phyloP scores from a whole-genome alignment of 2,329 filamentous ascomycete species.

The Botrytis elliptica region DNA sequence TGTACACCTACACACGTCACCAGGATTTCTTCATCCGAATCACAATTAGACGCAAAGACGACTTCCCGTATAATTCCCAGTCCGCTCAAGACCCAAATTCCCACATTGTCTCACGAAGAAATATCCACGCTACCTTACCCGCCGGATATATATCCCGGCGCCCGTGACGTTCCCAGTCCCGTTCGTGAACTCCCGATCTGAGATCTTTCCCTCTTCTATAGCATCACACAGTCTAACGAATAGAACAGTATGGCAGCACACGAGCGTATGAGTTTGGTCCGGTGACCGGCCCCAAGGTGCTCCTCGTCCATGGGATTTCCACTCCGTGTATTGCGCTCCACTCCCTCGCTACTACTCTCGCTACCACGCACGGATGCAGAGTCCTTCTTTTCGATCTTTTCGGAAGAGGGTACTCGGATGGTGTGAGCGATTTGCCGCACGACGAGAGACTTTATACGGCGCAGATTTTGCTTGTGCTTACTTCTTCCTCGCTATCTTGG shows the following conservation, averaged over 20 bases:
- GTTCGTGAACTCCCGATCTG: constrained; percentile 13
- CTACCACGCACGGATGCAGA: constrained; percentile 59
- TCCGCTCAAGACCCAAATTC: constrained; percentile 31
- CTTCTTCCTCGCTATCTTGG: constrained; percentile 62
- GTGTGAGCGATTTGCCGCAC: constrained; percentile 52
- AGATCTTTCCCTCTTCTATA: background rate
- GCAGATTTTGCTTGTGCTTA: constrained; percentile 63
- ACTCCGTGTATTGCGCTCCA: constrained; percentile 72
- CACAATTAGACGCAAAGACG: background rate
- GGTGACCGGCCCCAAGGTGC: constrained; percentile 64
- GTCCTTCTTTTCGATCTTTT: constrained; percentile 81
- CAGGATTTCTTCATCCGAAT: background rate
- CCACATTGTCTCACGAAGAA: constrained; percentile 35
- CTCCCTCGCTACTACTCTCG: constrained; percentile 64
- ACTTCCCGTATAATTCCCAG: constrained; percentile 25
- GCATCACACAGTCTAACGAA: background rate
- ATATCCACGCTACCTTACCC: constrained; percentile 58
- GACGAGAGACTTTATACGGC: constrained; percentile 63
- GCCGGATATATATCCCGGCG: constrained; percentile 66
- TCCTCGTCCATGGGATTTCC: constrained; percentile 78
- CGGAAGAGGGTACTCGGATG: constrained; percentile 75
- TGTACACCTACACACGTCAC: background rate
- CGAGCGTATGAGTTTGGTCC: constrained; percentile 81
- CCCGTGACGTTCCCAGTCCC: constrained; percentile 64
- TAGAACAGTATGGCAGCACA: constrained; percentile 59